Evolutionary conservation across 2,329 filamentous ascomycete species (phyloP), one percentile per base, ranked within the genome.

Genomic region (Alternaria gaisen): DNA sequence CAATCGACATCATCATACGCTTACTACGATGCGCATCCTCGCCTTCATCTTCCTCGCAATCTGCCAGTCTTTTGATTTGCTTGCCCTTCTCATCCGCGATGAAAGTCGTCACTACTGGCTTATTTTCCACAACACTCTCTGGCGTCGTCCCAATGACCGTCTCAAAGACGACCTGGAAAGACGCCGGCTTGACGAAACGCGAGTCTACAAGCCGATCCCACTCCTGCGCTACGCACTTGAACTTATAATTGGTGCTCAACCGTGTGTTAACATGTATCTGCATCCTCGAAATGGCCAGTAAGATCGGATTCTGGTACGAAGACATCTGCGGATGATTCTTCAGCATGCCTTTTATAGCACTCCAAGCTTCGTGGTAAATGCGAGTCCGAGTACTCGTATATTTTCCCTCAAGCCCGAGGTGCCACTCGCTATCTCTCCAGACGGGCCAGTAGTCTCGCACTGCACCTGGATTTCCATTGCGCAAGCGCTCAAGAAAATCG

Each of bases 201-300:
- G 56, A 42, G 51, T 70, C 66, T 11, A 67, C 58, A 40, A 28
- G 55, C 34, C 12, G n/a, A 56, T 70, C 63, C 64, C 69, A 70
- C 43, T 68, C 60, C 50, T 58, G 41, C 20, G 53, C 63, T 16
- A 65, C 63, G 26, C 11, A 38, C 50, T 53, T 48, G 16, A 63
- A 64, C 50, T 66, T 47, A 10, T 40, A 34, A 12, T 30, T n/a
- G 6, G 47, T 44, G 11, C 18, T 38, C 16, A 62, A 5, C 5
- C 51, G 46, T 3, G 53, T 28, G 2, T 51, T 55, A 9, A 65
- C 53, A 28, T 64, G 38, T 11, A 60, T 16, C 40, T 28, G 34
- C 2, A 22, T 52, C 26, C 58, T 20, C 40, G 50, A 56, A 5
- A 70, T 32, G 3, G 63, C 61, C 12, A 70, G 38, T 12, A 70